Base-by-base conservation (phyloP, 306 rosid species). In the Malus fusca region DNA sequence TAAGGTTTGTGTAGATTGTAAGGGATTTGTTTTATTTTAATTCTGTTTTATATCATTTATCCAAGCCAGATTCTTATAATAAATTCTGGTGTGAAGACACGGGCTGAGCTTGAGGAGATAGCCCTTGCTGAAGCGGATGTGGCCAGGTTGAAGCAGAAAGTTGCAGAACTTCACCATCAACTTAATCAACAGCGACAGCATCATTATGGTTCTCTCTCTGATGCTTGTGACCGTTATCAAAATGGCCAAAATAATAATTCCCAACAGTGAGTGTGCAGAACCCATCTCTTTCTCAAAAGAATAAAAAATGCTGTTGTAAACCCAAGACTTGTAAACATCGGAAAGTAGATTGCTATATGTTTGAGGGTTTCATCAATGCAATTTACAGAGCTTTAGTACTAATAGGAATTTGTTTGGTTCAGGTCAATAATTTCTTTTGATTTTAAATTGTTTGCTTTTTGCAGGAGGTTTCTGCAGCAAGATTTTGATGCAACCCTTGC, bases 51-150 rank as follows among this genome's bases (percentile, higher is more conserved):
- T 30, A 23, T 73, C 66, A 65, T 79, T 30, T 60, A 8, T 44
- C 53, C 74, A 66, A 35, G 75, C 31, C 78, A 55, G 66, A 80
- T 77, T 82, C 87, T 91, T 79, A 80, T 53, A 21, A 79, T 77
- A 67, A 61, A 69, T 72, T 58, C 65, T 74, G 82, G 33, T 86
- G 79, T 82, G 82, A 84, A 96, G 99, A 90, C 98, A 73, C 90
- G 97, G 84, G 98, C 96, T 26, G 99, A 96, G 78, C 96, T 96
- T 61, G 99, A 96, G 88, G 99, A 96, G 86, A 96, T 96, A 79
- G 99, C 98, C 46, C 96, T 96, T 80, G 99, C 99, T 56, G 99
- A 96, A 87, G 99, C 99, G 44, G 99, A 96, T 69, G 99, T 96
- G 75, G 98, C 97, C 70, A 86, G 98, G 85, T 86, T 92, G 89